Evolutionary conservation across 2,329 filamentous ascomycete species (phyloP).

Genomic region (Penicillium sp.): DNA sequence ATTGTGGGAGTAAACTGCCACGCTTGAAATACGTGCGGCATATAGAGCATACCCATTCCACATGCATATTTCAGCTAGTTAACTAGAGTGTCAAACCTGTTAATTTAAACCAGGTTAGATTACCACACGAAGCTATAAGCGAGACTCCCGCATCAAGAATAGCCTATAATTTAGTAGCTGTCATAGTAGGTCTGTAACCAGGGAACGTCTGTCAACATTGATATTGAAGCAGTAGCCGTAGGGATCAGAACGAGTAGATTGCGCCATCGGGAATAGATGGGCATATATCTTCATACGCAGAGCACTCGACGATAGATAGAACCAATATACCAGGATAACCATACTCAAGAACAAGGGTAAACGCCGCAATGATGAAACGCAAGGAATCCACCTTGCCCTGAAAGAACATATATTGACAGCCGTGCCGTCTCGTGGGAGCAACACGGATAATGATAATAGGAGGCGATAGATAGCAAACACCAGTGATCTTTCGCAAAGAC

Average conservation of each 20-base stretch:
- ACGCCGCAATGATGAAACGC: slow-evolving; percentile 4
- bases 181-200: background rate
- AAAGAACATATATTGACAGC: slow-evolving; percentile 32
- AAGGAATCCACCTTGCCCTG: slow-evolving; percentile 9
- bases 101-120: background rate
- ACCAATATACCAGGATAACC: background rate
- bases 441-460: slow-evolving; percentile 19
- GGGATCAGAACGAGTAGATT: background rate
- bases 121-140: background rate
- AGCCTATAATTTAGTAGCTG: background rate
- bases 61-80: background rate
- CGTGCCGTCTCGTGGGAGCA: slow-evolving; percentile 25
- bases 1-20: background rate
- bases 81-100: background rate
- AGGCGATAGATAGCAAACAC: slow-evolving; percentile 23
- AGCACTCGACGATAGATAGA: background rate
- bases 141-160: background rate
- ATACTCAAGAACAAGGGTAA: background rate
- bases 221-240: background rate
- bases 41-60: background rate
- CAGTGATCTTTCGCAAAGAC: slow-evolving; percentile 28
- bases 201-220: background rate
- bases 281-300: background rate
- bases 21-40: background rate
- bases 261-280: background rate